Base-by-base conservation (phyloP, 768 basidiomycete genomes). In the Daedaleopsis nitida region DNA sequence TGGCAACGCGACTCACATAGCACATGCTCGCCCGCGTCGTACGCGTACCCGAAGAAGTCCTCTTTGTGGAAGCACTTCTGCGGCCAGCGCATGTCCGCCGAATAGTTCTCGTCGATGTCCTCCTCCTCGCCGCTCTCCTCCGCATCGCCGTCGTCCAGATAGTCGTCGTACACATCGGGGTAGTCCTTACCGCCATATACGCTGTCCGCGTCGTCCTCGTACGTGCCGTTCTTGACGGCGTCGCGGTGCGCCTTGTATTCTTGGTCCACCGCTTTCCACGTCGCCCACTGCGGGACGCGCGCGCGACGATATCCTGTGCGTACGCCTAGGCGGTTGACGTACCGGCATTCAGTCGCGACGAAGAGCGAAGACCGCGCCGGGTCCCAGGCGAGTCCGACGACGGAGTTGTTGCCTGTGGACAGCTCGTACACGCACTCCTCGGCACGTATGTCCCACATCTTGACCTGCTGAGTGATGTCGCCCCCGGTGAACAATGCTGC, bases 371-470 rank as follows among this genome's bases (percentile, higher is more conserved):
- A 69, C 17, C 35, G 57, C 47, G 13, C 35, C 19, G 52, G 19
- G 55, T 62, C 76, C 79, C 77, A 80, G 1, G 68, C 70, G 58
- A 81, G 64, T 7, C 63, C 63, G 0, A 48, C 48, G 0, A 81
- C 79, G 2, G 55, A 35, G 60, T 80, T 82, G 63, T 81, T 82
- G 5, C 80, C 80, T 5, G 79, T 79, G 1, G 77, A 70, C 17
- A 81, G 70, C 55, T 81, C 79, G 62, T 80, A 81, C 1, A 79
- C 69, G 6, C 68, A 51, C 14, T 63, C 64, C 14, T 65, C 68
- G 0, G 75, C 74, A 38, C 79, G 77, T 13, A 79, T 53, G 57
- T 82, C 79, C 79, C 79, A 81, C 35, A 79, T n/a, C 44, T 74
- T 74, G 65, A 81, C 73, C 10, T 70, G 63, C 57, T 81, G 72